Percentiles rank a stretch among this genome's conserved stretches.
phyloP scores from a whole-genome alignment of 2,329 filamentous ascomycete genomes.

The Fusarium falciforme region DNA sequence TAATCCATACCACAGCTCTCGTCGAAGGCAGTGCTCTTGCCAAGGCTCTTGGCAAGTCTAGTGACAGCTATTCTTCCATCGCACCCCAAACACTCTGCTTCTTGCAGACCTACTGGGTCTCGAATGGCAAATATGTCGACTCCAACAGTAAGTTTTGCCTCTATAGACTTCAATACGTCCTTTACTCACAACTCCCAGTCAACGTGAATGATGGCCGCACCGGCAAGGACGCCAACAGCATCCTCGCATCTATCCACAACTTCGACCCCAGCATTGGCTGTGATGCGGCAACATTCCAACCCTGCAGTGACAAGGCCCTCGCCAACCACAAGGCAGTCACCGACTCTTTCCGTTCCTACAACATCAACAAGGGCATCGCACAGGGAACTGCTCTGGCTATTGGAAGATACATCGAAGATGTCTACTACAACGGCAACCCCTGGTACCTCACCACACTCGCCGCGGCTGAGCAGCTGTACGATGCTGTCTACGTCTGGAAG shows the following conservation, averaged over 20 bases:
- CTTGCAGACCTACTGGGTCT: conserved; percentile 78
- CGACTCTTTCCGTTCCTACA: conserved; percentile 81
- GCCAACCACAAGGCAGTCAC: conserved; percentile 81
- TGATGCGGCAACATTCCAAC: conserved; percentile 80
- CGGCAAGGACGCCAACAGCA: conserved; percentile 78
- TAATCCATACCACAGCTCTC: conserved; percentile 54
- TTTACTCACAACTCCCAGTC: conserved; percentile 49
- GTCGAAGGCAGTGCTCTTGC: conserved; percentile 76
- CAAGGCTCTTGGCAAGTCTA: conserved; percentile 68
- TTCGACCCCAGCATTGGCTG: conserved; percentile 77
- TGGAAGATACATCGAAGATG: conserved; percentile 78
- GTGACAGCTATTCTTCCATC: conserved; percentile 69
- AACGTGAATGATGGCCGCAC: conserved; percentile 70
- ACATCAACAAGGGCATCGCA: conserved; percentile 74
- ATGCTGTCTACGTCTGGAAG: conserved; percentile 79
- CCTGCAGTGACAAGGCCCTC: conserved; percentile 76
- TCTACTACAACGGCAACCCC: conserved; percentile 82
- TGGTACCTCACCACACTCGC: conserved; percentile 84
- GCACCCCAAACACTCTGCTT: conserved; percentile 80
- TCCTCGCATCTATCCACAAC: conserved; percentile 73
- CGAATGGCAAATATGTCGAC: conserved; percentile 68
- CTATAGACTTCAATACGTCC: too few relatives aligned
- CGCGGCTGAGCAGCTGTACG: conserved; percentile 83
- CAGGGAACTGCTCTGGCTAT: conserved; percentile 70
- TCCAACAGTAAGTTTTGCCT: conserved; percentile 68